Base-by-base conservation (phyloP, 2,329 filamentous ascomycete genomes). In the Acarospora socialis region DNA sequence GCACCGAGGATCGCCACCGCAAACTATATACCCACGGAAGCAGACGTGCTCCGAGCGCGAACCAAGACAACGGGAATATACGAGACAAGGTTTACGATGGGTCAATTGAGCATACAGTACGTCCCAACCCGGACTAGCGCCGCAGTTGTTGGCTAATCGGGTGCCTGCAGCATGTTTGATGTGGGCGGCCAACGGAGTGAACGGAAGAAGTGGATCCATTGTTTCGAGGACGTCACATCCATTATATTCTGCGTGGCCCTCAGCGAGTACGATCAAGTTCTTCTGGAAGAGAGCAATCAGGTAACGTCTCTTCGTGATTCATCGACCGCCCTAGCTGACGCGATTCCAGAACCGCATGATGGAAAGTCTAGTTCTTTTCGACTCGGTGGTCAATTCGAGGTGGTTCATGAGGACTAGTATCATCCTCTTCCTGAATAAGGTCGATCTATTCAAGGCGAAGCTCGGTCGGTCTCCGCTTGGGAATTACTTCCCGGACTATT, bases 381-480 rank as follows among this genome's bases (percentile, higher is more conserved):
- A 98, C 58, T 95, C 87, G 1, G 90, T 98, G 4, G 90, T 98
- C 46, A 98, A 98, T 60, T 95, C 90, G 19, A 70, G 90, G 46
- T 98, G 90, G 90, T 98, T 98, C 59, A 92, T 95, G 80, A 70
- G 90, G 46, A 98, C 90, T 8, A 94, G 86, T 52, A 98, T 98
- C 52, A 95, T 98, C 50, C 67, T 98, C 35, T 98, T 98, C 62
- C 68, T 98, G 40, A 98, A 98, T 65, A 98, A 98, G 57, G 90
- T 98, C 45, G 90, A 98, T 61, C 73, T 98, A 36, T 98, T 98
- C 68, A 87, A 90, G 55, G 78, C 84, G 51, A 98, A 98, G 56
- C 73, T 98, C 17, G 73, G 74, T 34, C 74, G 86, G 41, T 94
- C 84, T 34, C 87, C 90, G 1, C 59, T 98, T 27, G 81, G 77